These are phyloP conservation scores for Botryosphaeria agaves DNA, from an alignment of 2,329 filamentous ascomycete genomes.

Conservation along the genomic window DNA sequence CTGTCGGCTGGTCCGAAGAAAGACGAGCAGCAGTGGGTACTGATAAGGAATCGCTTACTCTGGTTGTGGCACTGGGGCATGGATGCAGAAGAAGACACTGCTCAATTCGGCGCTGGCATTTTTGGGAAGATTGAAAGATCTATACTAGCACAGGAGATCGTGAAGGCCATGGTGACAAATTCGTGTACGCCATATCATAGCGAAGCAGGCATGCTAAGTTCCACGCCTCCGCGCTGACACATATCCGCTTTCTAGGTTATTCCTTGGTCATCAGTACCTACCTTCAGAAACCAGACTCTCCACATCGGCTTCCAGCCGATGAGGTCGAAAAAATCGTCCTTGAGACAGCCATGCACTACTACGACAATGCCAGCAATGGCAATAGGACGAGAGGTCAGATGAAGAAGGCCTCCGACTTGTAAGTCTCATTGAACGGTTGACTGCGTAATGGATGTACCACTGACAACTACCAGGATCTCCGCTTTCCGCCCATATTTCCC, in stretches of 20 bases:
- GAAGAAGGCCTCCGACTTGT: slow-evolving; percentile 64
- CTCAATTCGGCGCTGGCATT: slow-evolving; percentile 27
- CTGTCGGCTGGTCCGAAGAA: slow-evolving; percentile 31
- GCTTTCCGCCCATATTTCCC: slow-evolving; percentile 44
- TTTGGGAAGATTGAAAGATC: slow-evolving; percentile 40
- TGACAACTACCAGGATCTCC: slow-evolving; percentile 33
- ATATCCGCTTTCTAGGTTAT: slow-evolving; percentile 42
- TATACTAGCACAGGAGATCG: slow-evolving; percentile 51
- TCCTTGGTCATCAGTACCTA: slow-evolving; percentile 37
- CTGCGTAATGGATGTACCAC: too few species aligned
- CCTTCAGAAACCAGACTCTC: slow-evolving; percentile 37
- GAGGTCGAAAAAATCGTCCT: slow-evolving; percentile 44
- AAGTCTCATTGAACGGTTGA: too few species aligned
- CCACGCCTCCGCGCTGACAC: background rate
- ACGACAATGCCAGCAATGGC: slow-evolving; percentile 69
- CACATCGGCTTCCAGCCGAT: slow-evolving; percentile 31
- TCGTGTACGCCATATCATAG: slow-evolving; percentile 31
- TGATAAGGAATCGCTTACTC: slow-evolving; percentile 44
- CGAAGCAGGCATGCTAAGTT: too few species aligned
- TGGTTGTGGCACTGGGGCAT: slow-evolving; percentile 62
- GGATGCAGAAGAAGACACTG: slow-evolving; percentile 21
- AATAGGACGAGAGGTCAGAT: slow-evolving; percentile 60
- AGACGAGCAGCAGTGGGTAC: slow-evolving; percentile 47
- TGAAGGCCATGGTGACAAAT: slow-evolving; percentile 48
- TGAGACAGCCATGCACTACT: slow-evolving; percentile 47